Percentiles rank a stretch among this genome's conserved stretches.
Conservation (phyloP, 805 yeast species). For the Lipomyces mesembrius region DNA sequence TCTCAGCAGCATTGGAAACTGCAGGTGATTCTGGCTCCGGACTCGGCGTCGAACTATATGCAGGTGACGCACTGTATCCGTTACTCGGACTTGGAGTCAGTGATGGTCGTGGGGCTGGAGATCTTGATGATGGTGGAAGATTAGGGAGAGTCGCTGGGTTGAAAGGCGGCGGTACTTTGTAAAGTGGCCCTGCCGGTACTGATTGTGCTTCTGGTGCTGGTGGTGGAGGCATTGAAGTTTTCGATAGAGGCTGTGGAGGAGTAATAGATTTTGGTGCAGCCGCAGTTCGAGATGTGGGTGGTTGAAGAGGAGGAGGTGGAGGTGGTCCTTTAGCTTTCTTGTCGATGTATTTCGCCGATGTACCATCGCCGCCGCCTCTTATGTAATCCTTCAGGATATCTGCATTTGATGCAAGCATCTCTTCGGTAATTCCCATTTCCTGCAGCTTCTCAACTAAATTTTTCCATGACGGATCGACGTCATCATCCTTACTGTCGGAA, state of each 20-base stretch:
- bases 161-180: slow-evolving; percentile 38
- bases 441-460: slow-evolving; percentile 72
- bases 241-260: slow-evolving; percentile 23
- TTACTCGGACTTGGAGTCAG: slow-evolving; percentile 37
- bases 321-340: slow-evolving; percentile 38
- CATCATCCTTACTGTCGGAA: slow-evolving; percentile 52
- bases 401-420: slow-evolving; percentile 77
- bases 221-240: slow-evolving; percentile 18
- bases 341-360: slow-evolving; percentile 55
- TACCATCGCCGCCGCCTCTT: slow-evolving; percentile 70
- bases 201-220: slow-evolving; percentile 49
- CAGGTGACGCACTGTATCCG: slow-evolving; percentile 18
- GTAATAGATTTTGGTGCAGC: slow-evolving; percentile 41
- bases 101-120: slow-evolving; percentile 35
- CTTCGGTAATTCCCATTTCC: slow-evolving; percentile 79
- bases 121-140: slow-evolving; percentile 40
- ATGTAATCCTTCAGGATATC: slow-evolving; percentile 82
- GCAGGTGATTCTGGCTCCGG: slow-evolving; percentile 4
- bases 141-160: slow-evolving; percentile 35
- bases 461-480: slow-evolving; percentile 60
- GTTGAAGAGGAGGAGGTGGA: slow-evolving; percentile 35
- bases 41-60: slow-evolving; percentile 24
- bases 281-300: slow-evolving; percentile 20
- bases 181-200: slow-evolving; percentile 42
- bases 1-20: not conserved